phyloP scores from a whole-genome alignment of 345 rosid genomes.

The Melaleuca alternifolia region DNA sequence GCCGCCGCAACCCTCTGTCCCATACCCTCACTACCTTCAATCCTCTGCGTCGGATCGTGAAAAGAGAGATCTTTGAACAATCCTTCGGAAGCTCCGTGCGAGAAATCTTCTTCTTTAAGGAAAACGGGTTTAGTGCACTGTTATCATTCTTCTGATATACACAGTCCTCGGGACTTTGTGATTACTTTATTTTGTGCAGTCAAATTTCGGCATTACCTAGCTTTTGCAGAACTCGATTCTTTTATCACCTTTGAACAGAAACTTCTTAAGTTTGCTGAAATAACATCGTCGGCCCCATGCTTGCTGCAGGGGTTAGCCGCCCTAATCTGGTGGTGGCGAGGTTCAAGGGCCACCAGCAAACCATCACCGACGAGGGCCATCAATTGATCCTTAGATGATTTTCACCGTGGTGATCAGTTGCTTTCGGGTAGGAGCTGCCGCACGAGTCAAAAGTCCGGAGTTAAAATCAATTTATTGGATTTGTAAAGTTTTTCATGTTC shows the following conservation, averaged over 20 bases:
- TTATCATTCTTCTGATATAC: background rate
- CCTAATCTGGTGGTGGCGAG: background rate
- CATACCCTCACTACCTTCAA: background rate
- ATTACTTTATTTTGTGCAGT: background rate
- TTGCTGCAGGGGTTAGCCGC: background rate
- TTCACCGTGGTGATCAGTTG: too few relatives aligned
- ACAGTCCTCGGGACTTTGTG: background rate
- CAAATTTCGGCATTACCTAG: background rate
- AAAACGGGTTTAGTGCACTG: background rate
- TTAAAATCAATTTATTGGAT: background rate
- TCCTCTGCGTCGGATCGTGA: background rate
- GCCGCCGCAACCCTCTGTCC: background rate
- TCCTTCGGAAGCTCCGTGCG: background rate
- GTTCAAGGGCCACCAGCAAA: background rate
- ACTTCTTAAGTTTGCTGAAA: background rate
- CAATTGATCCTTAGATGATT: too few relatives aligned
- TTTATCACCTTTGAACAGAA: background rate
- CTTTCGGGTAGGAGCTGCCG: background rate
- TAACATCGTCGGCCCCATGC: background rate
- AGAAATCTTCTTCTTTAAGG: background rate
- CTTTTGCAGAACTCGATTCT: background rate
- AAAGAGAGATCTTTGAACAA: background rate
- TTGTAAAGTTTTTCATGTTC: background rate
- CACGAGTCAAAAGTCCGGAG: background rate
- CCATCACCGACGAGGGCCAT: background rate